Base-by-base conservation (phyloP, 768 basidiomycete species). In the Suillus bovinus region DNA sequence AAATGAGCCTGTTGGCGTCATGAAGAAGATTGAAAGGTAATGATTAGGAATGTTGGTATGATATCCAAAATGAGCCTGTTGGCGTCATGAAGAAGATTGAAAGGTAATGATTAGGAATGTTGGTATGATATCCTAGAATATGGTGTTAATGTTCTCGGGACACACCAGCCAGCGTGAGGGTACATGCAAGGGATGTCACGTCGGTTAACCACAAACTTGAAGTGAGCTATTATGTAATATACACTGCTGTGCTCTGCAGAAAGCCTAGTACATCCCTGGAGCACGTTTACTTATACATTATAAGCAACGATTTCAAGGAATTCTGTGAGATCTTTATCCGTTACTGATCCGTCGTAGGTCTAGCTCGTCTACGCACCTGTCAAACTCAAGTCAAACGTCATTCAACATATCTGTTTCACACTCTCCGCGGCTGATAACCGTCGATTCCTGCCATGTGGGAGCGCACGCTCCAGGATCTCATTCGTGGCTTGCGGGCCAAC, bases 401-500 rank as follows among this genome's bases (percentile, higher is more conserved):
- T 54, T 54, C 54, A 20, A 22, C 16, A 59, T 29, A 49, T 49
- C 27, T 17, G 24, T 29, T n/a, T 24, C 0, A 11, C 13, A 33
- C 5, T 52, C n/a, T 59, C 33, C 20, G 27, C 6, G n/a, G n/a
- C 13, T 34, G 9, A 60, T 27, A 52, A 20, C 17, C 22, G 7
- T 53, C 27, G 22, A 10, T 38, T 56, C 17, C 27, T 60, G 14
- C 6, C 6, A 98, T 97, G 96, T 97, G 94, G 92, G 96, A 98
- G 81, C 85, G 95, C 59, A 96, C 94, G 7, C 84, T 98, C 10
- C 93, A 96, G 71, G 95, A 96, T 77, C 90, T 97, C 70, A 94
- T 97, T 71, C 86, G 96, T 67, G 97, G 96, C 52, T 83, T 99
- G 64, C 88, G 97, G 58, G 93, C 96, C 53, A 96, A 96, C 82